Evolutionary conservation across 2,329 filamentous ascomycete species (phyloP).

Genomic region (Fusarium sp.): DNA sequence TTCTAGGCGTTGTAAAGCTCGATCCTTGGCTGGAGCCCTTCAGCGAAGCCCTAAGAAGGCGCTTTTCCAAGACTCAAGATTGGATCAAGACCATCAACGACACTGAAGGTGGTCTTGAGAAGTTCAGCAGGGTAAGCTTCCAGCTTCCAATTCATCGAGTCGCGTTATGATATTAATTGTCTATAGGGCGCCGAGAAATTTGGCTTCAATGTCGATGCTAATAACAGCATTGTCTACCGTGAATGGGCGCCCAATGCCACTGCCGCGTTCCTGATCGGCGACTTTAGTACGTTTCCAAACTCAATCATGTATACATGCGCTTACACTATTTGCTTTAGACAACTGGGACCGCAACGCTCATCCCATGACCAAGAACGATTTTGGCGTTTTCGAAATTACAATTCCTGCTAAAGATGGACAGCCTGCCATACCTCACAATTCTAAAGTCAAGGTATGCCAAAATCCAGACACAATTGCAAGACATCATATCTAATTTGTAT

Average conservation of each 20-base stretch:
- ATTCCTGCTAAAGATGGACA: constrained; percentile 79
- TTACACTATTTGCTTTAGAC: constrained; percentile 64
- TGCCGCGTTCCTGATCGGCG: constrained; percentile 87
- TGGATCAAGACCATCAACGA: constrained; percentile 90
- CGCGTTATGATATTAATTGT: constrained; percentile 6
- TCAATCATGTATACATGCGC: constrained; percentile 12
- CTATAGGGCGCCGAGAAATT: constrained; percentile 84
- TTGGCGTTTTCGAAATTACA: constrained; percentile 86
- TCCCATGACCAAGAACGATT: constrained; percentile 87
- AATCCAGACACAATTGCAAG: background rate
- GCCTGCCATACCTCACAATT: constrained; percentile 88
- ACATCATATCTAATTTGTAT: constrained; percentile 10
- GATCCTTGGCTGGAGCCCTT: constrained; percentile 94
- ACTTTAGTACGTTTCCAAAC: constrained; percentile 78
- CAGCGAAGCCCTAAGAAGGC: constrained; percentile 77
- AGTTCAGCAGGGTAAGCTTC: constrained; percentile 82
- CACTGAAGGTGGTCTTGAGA: constrained; percentile 87
- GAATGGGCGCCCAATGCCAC: constrained; percentile 97
- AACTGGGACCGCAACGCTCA: constrained; percentile 86
- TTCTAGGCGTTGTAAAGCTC: constrained; percentile 81
- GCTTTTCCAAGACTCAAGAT: constrained; percentile 82
- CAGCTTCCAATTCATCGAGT: background rate
- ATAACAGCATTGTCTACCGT: constrained; percentile 89
- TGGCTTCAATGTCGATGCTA: constrained; percentile 82
- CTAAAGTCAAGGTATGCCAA: constrained; percentile 86